Evolutionary conservation across 2,329 filamentous ascomycete species (phyloP), one percentile per base, ranked within the genome.

Genomic region (Penicillium fuscoglaucum): DNA sequence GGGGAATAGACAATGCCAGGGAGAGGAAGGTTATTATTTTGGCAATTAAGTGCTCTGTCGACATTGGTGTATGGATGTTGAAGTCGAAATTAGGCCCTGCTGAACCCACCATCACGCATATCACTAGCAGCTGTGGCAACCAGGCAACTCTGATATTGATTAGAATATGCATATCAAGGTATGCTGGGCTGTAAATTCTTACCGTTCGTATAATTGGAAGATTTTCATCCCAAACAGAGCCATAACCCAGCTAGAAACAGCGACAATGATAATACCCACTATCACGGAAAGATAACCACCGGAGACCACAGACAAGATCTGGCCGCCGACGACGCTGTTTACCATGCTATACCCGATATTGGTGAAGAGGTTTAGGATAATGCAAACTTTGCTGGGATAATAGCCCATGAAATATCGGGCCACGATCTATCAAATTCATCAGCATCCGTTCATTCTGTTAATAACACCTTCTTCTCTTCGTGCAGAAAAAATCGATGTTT

Each of bases 171-270:
- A 24, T n/a, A 26, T n/a, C 10, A 26, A 26, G 3, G 6, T 29
- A 10, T 15, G 28, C 4, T 47, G 26, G 24, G 46, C 21, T 12
- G 52, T 26, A 17, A 15, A 35, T 12, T 55, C 68, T 52, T 70
- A 79, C 65, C 76, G 70, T 60, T 79, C 77, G 66, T 79, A 80
- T 44, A 72, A 64, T 49, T 78, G 75, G 58, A 80, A 76, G 12
- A 78, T 65, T 5, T 69, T 68, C 69, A 78, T 78, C 6, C 76
- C 76, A 59, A 77, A 77, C 12, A 70, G 68, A 24, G 75, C 74
- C 63, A 78, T 71, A 0, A 67, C 58, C 66, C 70, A 71, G 49
- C 70, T 76, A 3, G 66, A 61, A 21, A 74, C 55, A 8, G 75
- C 72, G 33, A 76, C 69, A 39, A 78, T 69, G 29, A 77, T 64